A percentile compares a stretch with the other conserved stretches of the same genome.
phyloP scores from a whole-genome alignment of 768 basidiomycete genomes.

The Boletus tylopilopsis region DNA sequence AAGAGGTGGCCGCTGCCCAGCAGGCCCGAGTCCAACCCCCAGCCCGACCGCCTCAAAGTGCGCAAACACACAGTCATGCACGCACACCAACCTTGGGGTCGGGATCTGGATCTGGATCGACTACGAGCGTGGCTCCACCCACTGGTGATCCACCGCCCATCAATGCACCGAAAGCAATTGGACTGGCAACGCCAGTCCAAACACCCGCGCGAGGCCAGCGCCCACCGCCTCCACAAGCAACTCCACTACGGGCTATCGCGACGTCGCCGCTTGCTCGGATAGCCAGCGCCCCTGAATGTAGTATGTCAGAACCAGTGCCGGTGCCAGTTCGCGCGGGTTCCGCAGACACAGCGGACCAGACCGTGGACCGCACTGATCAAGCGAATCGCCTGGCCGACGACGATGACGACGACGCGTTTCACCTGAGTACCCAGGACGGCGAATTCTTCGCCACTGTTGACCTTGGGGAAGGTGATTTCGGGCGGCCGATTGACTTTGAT shows the following conservation, averaged over 20 bases:
- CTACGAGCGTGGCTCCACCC: neutral
- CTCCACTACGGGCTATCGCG: slow-evolving; percentile 2
- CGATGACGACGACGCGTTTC: slow-evolving; percentile 36
- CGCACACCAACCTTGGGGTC: no score
- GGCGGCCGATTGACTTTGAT: slow-evolving; percentile 38
- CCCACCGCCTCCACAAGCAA: slow-evolving; percentile 13
- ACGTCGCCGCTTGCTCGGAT: slow-evolving; percentile 14
- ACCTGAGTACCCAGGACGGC: slow-evolving; percentile 63
- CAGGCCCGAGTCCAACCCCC: slow-evolving; percentile 5
- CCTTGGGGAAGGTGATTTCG: slow-evolving; percentile 42
- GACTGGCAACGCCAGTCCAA: slow-evolving; percentile 34
- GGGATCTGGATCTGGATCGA: no score
- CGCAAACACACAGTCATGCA: no score
- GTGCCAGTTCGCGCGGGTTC: neutral
- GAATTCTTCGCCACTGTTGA: slow-evolving; percentile 59
- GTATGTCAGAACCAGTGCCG: slow-evolving; percentile 4
- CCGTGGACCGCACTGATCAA: neutral
- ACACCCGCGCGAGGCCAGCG: slow-evolving; percentile 33
- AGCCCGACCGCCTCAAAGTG: neutral
- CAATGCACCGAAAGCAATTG: slow-evolving; percentile 6
- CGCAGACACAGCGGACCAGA: slow-evolving; percentile 1
- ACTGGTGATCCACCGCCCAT: neutral
- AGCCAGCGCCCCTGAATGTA: slow-evolving; percentile 10
- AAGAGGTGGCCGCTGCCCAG: slow-evolving; percentile 15
- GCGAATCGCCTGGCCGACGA: slow-evolving; percentile 21